phyloP scores from a whole-genome alignment of 2,329 filamentous ascomycete species.

The Penicillium glabrum region DNA sequence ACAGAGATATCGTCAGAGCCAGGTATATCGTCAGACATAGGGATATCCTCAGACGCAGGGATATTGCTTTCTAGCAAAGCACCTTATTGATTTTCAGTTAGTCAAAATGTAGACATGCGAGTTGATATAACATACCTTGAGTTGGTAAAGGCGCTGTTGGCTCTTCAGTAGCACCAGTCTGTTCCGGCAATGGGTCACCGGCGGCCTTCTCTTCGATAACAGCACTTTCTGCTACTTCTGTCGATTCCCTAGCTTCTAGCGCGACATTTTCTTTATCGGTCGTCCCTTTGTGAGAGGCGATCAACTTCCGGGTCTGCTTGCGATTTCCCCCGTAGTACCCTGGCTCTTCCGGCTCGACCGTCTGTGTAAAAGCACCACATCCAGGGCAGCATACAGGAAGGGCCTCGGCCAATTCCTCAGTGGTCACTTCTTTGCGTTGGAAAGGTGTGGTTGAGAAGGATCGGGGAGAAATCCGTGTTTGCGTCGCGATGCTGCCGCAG shows the following conservation, averaged over 20 bases:
- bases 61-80: slow-evolving; percentile 23
- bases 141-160: slow-evolving; percentile 12
- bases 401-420: slow-evolving; percentile 15
- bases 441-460: slow-evolving; percentile 19
- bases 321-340: slow-evolving; percentile 58
- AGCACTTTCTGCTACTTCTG: not conserved
- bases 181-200: not conserved
- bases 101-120: not conserved
- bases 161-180: not conserved
- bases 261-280: slow-evolving; percentile 6
- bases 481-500: not conserved
- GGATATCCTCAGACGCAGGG: not conserved
- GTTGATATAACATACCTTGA: slow-evolving; percentile 5
- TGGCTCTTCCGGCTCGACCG: slow-evolving; percentile 53
- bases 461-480: slow-evolving; percentile 12
- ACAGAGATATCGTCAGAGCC: no score
- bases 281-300: slow-evolving; percentile 21
- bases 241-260: slow-evolving; percentile 16
- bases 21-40: no score
- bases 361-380: slow-evolving; percentile 62
- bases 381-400: slow-evolving; percentile 60
- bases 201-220: not conserved
- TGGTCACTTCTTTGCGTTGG: slow-evolving; percentile 4
- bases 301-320: slow-evolving; percentile 46
- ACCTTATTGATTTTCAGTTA: slow-evolving; percentile 15